Percentiles rank a stretch among this genome's conserved stretches.
These are phyloP conservation scores for Anisodus tanguticus DNA, from an alignment of 257 asterid genomes.

Conservation along the genomic window DNA sequence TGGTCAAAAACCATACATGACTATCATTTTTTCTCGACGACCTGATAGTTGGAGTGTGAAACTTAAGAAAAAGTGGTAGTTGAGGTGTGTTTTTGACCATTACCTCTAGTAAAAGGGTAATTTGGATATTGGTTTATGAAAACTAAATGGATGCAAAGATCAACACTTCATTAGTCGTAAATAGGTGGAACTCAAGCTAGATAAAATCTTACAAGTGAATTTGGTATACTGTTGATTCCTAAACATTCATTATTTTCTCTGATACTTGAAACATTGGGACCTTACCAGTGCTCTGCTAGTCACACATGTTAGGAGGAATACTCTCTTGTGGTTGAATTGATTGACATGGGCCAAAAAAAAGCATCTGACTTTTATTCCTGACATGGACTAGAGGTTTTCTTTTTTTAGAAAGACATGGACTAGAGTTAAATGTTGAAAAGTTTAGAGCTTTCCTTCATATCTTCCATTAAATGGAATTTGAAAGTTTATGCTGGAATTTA, in stretches of 20 bases:
- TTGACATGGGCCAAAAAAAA: too few relatives aligned
- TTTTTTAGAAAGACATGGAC: background rate
- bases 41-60: too few relatives aligned
- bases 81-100: too few relatives aligned
- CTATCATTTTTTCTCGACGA: too few relatives aligned
- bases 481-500: background rate
- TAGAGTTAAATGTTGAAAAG: background rate
- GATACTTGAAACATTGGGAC: background rate
- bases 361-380: background rate
- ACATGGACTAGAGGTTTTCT: background rate
- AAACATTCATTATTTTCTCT: background rate
- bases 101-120: background rate
- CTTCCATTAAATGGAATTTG: background rate
- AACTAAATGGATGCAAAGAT: background rate
- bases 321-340: too few relatives aligned
- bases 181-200: too few relatives aligned
- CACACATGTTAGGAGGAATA: too few relatives aligned
- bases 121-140: background rate
- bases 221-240: background rate
- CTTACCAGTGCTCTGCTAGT: too few relatives aligned
- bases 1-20: too few relatives aligned
- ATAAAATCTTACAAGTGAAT: background rate
- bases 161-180: background rate
- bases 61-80: too few relatives aligned
- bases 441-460: background rate